Evolutionary conservation across 225 moss, liverwort and hornwort genomes (phyloP).

Genomic region (Physcomitrellopsis africana): DNA sequence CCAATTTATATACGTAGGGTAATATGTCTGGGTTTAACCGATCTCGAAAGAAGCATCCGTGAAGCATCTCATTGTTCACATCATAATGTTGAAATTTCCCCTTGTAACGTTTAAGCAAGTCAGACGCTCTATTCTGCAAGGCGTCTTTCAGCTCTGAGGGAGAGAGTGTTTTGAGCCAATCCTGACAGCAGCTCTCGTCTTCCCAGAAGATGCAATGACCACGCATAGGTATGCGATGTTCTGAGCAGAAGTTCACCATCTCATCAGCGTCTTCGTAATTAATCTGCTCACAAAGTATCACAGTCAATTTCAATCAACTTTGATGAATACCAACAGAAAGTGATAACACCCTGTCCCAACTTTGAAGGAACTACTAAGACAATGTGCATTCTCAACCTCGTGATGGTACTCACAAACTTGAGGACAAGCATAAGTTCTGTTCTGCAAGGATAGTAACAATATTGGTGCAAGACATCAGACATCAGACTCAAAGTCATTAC

Average conservation of each 20-base stretch:
- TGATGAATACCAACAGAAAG: too few species aligned
- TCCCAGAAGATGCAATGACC: slow-evolving; percentile 97
- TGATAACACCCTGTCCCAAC: background rate
- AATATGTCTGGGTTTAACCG: slow-evolving; percentile 55
- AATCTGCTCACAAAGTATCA: slow-evolving; percentile 40
- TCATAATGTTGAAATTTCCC: slow-evolving; percentile 85
- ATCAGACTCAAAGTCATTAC: background rate
- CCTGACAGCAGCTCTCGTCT: slow-evolving; percentile 69
- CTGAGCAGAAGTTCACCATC: slow-evolving; percentile 69
- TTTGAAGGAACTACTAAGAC: slow-evolving; percentile 3
- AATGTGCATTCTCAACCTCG: background rate
- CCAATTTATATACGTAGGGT: slow-evolving; percentile 70
- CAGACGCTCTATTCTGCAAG: slow-evolving; percentile 57
- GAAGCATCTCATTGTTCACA: slow-evolving; percentile 99
- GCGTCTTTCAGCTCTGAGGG: slow-evolving; percentile 53
- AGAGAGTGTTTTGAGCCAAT: slow-evolving; percentile 68
- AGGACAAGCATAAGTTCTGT: background rate
- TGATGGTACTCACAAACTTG: slow-evolving; percentile 5
- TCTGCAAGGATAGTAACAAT: background rate
- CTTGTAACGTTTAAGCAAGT: slow-evolving; percentile 68
- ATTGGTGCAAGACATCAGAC: background rate
- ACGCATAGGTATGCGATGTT: slow-evolving; percentile 64
- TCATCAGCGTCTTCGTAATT: slow-evolving; percentile 78
- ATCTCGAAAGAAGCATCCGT: slow-evolving; percentile 76
- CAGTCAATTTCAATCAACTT: slow-evolving; percentile 16